phyloP scores from a whole-genome alignment of 2,329 filamentous ascomycete genomes.

The Botrytis paeoniae region DNA sequence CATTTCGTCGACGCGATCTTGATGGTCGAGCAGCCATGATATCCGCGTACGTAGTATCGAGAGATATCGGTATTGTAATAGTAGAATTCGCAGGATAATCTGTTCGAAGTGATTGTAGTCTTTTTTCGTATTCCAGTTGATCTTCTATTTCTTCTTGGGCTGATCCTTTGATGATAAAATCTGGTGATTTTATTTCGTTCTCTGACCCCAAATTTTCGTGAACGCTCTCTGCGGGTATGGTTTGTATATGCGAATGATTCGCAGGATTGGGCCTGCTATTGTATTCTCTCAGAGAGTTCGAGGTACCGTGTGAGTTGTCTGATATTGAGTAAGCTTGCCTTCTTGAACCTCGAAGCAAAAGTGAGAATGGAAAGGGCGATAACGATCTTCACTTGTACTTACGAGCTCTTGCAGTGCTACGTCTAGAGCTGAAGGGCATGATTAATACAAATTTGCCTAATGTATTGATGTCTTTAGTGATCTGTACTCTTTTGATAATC shows the following conservation, averaged over 20 bases:
- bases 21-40: constrained; percentile 20
- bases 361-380: constrained; percentile 19
- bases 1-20: constrained; percentile 14
- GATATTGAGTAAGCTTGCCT: constrained; percentile 18
- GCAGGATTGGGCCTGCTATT: constrained; percentile 3
- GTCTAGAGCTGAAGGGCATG: constrained; percentile 8
- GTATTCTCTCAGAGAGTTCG: constrained; percentile 11
- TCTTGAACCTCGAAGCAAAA: background rate
- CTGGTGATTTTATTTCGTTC: background rate
- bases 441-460: background rate
- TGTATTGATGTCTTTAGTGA: background rate
- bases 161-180: constrained; percentile 18
- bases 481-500: background rate
- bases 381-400: constrained; percentile 1
- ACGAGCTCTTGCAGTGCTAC: constrained; percentile 6
- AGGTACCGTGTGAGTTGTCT: background rate
- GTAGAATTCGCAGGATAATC: background rate
- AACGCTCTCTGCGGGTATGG: constrained; percentile 8
- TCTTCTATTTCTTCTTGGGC: constrained; percentile 20
- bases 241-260: constrained; percentile 19
- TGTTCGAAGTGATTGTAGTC: background rate
- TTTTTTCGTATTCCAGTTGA: constrained; percentile 15
- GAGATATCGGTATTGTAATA: background rate
- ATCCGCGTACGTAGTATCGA: constrained; percentile 20
- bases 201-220: background rate